Conservation (phyloP, 306 rosid species). For the Medicago arabica region DNA sequence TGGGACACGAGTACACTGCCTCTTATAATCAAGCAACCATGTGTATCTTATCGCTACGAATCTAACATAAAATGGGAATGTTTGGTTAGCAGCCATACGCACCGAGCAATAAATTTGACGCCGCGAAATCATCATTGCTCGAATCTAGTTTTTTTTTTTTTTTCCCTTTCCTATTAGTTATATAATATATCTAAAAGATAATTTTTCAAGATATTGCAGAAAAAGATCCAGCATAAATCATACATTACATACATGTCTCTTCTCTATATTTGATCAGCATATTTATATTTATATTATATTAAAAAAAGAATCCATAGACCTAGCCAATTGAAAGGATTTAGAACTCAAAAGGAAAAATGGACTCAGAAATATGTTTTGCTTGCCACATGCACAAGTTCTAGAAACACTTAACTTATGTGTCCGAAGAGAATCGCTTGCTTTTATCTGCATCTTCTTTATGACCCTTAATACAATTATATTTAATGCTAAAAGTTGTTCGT, state of each 20-base stretch:
- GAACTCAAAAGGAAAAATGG: no score
- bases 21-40: slow-evolving; percentile 27
- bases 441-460: slow-evolving; percentile 36
- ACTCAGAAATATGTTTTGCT: slow-evolving; percentile 1
- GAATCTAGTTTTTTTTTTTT: slow-evolving; percentile 36
- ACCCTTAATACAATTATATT: slow-evolving; percentile 28
- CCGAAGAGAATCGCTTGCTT: slow-evolving; percentile 38
- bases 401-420: slow-evolving; percentile 13
- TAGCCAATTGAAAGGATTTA: slow-evolving; percentile 24
- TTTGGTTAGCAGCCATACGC: slow-evolving; percentile 17
- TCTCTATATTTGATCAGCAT: no score
- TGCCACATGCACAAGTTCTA: slow-evolving; percentile 41
- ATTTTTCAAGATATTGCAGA: no score
- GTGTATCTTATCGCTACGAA: slow-evolving; percentile 38
- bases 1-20: slow-evolving; percentile 31
- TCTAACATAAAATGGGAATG: slow-evolving; percentile 37
- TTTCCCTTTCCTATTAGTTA: no score
- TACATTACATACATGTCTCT: no score
- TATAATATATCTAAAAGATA: no score
- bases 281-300: no score
- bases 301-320: background rate
- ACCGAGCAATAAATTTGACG: slow-evolving; percentile 23
- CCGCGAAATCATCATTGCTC: slow-evolving; percentile 44
- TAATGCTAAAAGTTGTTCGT: slow-evolving; percentile 53
- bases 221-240: no score